Percentiles rank a stretch among this genome's conserved stretches.
Evolutionary conservation across 2,329 filamentous ascomycete species (phyloP).

Genomic region (Tolypocladium paradoxum): DNA sequence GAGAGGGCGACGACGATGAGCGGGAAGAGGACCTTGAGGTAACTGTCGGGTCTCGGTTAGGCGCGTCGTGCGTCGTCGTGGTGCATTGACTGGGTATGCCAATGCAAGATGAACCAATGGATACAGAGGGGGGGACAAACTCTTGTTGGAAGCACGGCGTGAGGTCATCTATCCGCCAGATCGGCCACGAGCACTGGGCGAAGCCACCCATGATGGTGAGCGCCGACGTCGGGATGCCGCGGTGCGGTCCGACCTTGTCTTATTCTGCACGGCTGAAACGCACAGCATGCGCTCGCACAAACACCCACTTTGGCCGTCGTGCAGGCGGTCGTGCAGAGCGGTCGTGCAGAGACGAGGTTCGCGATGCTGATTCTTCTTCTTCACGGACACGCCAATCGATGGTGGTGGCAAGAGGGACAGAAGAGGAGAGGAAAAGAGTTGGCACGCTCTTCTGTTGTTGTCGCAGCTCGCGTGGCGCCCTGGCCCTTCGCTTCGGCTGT

Average conservation of each 20-base stretch:
- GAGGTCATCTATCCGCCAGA: slow-evolving; percentile 56
- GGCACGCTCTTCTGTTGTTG: slow-evolving; percentile 1
- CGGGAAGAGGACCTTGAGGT: slow-evolving; percentile 62
- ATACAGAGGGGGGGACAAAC: slow-evolving; percentile 35
- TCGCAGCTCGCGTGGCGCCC: slow-evolving; percentile 1
- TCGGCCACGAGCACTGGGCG: slow-evolving; percentile 44
- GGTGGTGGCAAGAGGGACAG: background rate
- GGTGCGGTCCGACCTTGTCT: background rate
- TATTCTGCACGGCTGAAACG: background rate
- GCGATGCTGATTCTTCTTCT: background rate
- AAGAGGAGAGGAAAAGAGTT: background rate
- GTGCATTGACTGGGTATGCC: slow-evolving; percentile 1
- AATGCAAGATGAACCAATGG: background rate
- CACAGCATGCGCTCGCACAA: background rate
- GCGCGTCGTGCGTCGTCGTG: background rate
- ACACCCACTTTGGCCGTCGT: background rate
- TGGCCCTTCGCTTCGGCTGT: background rate
- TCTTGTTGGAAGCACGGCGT: slow-evolving; percentile 54
- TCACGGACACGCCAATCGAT: background rate
- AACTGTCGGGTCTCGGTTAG: slow-evolving; percentile 13
- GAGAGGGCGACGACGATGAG: slow-evolving; percentile 61
- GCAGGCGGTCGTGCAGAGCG: background rate
- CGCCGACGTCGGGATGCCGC: slow-evolving; percentile 2
- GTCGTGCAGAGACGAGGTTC: background rate
- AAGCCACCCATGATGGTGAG: slow-evolving; percentile 32